phyloP scores from a whole-genome alignment of 768 basidiomycete species.

The Leccinum fibrillosum region DNA sequence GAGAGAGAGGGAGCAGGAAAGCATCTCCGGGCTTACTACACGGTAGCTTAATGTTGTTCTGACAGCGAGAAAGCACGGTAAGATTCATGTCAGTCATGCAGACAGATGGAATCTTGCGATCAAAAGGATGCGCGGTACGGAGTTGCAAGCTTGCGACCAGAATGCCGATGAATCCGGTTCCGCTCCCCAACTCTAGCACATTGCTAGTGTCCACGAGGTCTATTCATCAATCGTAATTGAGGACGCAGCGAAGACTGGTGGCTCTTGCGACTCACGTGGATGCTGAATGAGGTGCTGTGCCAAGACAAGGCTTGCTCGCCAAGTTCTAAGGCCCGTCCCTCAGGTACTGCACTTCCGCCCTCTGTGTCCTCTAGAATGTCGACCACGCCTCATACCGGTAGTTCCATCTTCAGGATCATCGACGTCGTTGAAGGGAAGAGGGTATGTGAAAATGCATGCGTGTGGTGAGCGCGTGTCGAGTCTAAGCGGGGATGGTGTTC shows the following conservation, averaged over 20 bases:
- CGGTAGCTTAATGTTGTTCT: slow-evolving; percentile 52
- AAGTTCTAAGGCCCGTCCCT: too few species aligned
- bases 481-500: too few species aligned
- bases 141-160: slow-evolving; percentile 56
- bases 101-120: slow-evolving; percentile 24
- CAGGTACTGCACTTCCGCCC: too few species aligned
- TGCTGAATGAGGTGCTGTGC: slow-evolving; percentile 16
- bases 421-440: too few species aligned
- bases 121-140: not conserved
- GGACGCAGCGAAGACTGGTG: not conserved
- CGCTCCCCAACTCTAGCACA: slow-evolving; percentile 74
- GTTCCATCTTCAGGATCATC: too few species aligned
- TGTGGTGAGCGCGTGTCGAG: too few species aligned
- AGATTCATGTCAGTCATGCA: slow-evolving; percentile 67
- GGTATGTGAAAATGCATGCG: too few species aligned
- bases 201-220: slow-evolving; percentile 29
- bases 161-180: slow-evolving; percentile 72
- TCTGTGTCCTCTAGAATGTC: too few species aligned
- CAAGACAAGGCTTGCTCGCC: too few species aligned
- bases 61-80: slow-evolving; percentile 58
- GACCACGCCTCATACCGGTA: too few species aligned
- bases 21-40: slow-evolving; percentile 53
- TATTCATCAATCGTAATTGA: not conserved
- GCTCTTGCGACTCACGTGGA: slow-evolving; percentile 41
- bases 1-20: not conserved